A percentile compares a stretch with the other conserved stretches of the same genome.
Evolutionary conservation across 2,329 filamentous ascomycete species (phyloP).

Genomic region (Sporothrix humicola): DNA sequence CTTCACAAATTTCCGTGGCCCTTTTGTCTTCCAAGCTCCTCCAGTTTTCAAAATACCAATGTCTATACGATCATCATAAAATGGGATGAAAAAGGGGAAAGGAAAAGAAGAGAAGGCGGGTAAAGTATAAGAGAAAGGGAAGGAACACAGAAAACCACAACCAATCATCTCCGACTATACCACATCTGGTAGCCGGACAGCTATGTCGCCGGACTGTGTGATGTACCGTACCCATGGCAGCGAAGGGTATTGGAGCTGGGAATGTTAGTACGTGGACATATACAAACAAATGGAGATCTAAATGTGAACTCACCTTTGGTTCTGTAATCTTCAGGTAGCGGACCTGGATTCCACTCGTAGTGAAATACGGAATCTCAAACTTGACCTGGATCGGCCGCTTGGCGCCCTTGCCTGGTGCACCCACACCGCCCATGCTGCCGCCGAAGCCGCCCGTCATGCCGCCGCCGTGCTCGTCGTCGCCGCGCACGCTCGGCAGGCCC

Average conservation of each 20-base stretch:
- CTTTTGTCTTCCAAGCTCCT: neutral
- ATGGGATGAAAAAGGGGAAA: neutral
- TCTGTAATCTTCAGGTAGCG: conserved; percentile 99
- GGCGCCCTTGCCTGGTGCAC: conserved; percentile 75
- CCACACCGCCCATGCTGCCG: conserved; percentile 92
- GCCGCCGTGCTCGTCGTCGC: conserved; percentile 92
- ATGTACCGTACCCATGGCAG: conserved; percentile 98
- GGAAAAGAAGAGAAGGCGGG: neutral
- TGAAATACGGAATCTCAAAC: conserved; percentile 99
- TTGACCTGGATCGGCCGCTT: conserved; percentile 98
- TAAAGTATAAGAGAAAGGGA: neutral
- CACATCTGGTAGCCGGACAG: conserved; percentile 90
- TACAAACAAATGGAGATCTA: neutral
- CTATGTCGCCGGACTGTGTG: conserved; percentile 96
- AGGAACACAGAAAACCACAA: neutral
- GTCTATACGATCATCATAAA: conserved; percentile 20
- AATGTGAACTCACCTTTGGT: conserved; percentile 76
- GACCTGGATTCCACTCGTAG: conserved; percentile 98
- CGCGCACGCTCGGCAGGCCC: conserved; percentile 89
- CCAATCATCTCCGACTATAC: conserved; percentile 54
- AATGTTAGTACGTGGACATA: conserved; percentile 26
- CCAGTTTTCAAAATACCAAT: neutral
- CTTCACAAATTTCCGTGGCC: neutral
- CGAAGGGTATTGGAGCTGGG: conserved; percentile 80
- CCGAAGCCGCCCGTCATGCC: conserved; percentile 98